Percentiles rank a stretch among this genome's conserved stretches.
Evolutionary conservation across 176 grass and related monocot genomes (phyloP).

Genomic region (Bolboschoenus planiculmis): DNA sequence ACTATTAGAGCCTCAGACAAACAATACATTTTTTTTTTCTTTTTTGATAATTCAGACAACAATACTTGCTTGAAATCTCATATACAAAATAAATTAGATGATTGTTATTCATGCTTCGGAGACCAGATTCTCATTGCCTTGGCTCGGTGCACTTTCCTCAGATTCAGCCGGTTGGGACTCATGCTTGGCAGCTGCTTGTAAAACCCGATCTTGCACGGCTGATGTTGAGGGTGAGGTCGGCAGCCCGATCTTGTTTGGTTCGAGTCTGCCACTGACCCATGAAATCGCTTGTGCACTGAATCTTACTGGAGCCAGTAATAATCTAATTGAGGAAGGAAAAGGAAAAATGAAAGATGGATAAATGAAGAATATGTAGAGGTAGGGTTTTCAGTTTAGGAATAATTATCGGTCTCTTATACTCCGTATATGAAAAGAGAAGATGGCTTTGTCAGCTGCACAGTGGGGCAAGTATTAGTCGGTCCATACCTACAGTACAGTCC

Average conservation of each 20-base stretch:
- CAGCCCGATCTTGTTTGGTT: slow-evolving; percentile 73
- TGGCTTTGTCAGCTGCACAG: background rate
- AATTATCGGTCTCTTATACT: background rate
- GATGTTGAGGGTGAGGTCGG: slow-evolving; percentile 82
- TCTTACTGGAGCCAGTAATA: slow-evolving; percentile 58
- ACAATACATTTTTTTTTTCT: too few species aligned
- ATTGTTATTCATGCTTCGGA: slow-evolving; percentile 54
- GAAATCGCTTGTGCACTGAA: slow-evolving; percentile 55
- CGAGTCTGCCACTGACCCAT: slow-evolving; percentile 53
- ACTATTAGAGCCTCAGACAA: background rate
- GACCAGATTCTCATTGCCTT: slow-evolving; percentile 37
- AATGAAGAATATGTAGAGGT: background rate
- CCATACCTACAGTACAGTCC: background rate
- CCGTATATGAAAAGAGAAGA: background rate
- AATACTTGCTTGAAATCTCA: background rate
- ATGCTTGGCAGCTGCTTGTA: slow-evolving; percentile 87
- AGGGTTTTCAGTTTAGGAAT: background rate
- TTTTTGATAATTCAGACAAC: too few species aligned
- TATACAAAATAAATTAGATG: slow-evolving; percentile 19
- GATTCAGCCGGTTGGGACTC: slow-evolving; percentile 67
- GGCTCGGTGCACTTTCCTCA: slow-evolving; percentile 29
- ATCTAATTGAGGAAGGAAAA: slow-evolving; percentile 18
- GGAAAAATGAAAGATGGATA: background rate
- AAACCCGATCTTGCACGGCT: slow-evolving; percentile 75
- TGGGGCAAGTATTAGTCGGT: background rate